phyloP scores from a whole-genome alignment of 495 filamentous ascomycete species.

The Talaromyces adpressus region DNA sequence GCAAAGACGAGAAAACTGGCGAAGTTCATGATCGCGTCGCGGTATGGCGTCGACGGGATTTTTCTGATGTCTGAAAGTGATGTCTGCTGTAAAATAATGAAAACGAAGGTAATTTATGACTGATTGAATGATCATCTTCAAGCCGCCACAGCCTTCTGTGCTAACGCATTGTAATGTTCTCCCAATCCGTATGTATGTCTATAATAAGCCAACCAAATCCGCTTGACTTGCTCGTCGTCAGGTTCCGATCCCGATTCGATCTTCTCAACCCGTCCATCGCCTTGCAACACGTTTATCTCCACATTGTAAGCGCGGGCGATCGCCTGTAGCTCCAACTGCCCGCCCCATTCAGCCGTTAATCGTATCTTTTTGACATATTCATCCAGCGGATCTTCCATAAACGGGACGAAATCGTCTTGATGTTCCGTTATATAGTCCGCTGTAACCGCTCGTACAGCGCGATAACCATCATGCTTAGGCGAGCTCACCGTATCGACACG shows the following conservation, averaged over 20 bases:
- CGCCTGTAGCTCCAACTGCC: constrained; percentile 81
- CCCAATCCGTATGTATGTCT: constrained; percentile 85
- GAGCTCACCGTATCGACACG: constrained; percentile 37
- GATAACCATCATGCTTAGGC: constrained; percentile 37
- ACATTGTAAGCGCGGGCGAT: constrained; percentile 77
- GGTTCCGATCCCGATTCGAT: constrained; percentile 51
- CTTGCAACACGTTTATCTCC: constrained; percentile 80
- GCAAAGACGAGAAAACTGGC: constrained; percentile 24
- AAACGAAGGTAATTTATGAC: neutral
- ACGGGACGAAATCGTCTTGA: constrained; percentile 57
- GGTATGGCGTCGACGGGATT: constrained; percentile 28
- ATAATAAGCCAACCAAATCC: constrained; percentile 92
- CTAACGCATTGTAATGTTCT: constrained; percentile 92
- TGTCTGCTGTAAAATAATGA: neutral
- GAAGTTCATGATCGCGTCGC: constrained; percentile 30
- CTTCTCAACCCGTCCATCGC: constrained; percentile 66
- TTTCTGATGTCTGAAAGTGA: neutral
- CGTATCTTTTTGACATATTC: constrained; percentile 69
- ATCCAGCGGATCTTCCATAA: constrained; percentile 75
- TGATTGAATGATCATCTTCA: neutral
- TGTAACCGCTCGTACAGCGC: constrained; percentile 40
- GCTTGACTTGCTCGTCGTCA: constrained; percentile 34
- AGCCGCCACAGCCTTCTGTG: constrained; percentile 1
- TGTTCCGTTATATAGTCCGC: constrained; percentile 52
- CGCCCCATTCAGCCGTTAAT: constrained; percentile 94